A percentile compares a stretch with the other conserved stretches of the same genome.
Evolutionary conservation across 1,139 yeast genomes (phyloP).

Genomic region (Zygosaccharomyces pseudobailii): DNA sequence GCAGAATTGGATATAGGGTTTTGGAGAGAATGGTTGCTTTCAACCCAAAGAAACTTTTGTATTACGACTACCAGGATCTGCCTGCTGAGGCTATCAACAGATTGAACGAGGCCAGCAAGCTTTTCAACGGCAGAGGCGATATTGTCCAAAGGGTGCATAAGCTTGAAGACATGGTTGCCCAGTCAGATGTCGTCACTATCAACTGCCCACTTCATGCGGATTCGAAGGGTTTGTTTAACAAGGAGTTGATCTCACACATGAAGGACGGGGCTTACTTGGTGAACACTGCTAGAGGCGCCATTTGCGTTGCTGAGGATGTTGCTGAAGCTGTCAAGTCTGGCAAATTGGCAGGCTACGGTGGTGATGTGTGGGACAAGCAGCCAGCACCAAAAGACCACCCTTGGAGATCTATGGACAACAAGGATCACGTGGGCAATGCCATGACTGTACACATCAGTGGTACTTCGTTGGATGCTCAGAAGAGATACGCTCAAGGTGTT

Average conservation of each 20-base stretch:
- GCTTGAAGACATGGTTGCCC: background rate
- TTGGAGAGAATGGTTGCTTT: conserved; percentile 66
- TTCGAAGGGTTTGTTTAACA: conserved; percentile 63
- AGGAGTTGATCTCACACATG: conserved; percentile 63
- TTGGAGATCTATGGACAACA: background rate
- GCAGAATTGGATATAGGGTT: conserved; percentile 75
- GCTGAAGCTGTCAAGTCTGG: conserved; percentile 70
- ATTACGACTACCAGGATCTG: background rate
- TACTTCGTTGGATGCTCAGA: background rate
- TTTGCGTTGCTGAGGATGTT: conserved; percentile 33
- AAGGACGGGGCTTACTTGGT: conserved; percentile 76
- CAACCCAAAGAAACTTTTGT: background rate
- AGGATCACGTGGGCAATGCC: background rate
- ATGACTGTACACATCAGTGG: background rate
- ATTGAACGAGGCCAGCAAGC: background rate
- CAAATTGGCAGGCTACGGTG: conserved; percentile 1
- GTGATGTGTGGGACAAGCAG: background rate
- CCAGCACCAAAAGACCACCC: background rate
- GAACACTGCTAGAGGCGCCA: conserved; percentile 83
- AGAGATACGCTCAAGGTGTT: background rate
- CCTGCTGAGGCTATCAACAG: background rate
- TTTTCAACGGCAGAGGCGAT: background rate
- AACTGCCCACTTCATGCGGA: conserved; percentile 74
- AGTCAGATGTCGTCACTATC: conserved; percentile 59
- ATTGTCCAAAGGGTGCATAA: background rate